Percentiles rank a stretch among this genome's conserved stretches.
phyloP scores from a whole-genome alignment of 108 stramenopile genomes.

The Stephanodiscus triporus region DNA sequence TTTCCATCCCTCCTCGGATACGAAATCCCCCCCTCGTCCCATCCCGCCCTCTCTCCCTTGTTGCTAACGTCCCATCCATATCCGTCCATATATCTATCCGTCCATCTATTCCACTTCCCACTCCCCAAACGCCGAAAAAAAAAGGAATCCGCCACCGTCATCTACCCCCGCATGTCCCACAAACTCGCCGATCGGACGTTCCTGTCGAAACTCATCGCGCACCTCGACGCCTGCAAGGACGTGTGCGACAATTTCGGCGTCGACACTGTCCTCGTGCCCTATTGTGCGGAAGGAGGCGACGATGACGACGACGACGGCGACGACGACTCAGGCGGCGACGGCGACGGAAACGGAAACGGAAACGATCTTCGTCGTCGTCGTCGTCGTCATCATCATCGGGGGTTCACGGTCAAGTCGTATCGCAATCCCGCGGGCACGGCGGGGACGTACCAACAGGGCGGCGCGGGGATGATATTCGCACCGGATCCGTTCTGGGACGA shows the following conservation, averaged over 20 bases:
- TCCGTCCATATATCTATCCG: no score
- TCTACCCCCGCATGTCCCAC: conserved; percentile 72
- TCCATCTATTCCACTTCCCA: no score
- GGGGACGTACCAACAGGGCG: conserved; percentile 27
- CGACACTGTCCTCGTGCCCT: conserved; percentile 65
- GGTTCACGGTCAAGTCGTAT: conserved; percentile 79
- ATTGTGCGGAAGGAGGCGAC: conserved; percentile 14
- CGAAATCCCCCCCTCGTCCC: no score
- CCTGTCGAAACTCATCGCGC: conserved; percentile 68
- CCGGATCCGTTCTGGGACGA: conserved; percentile 91
- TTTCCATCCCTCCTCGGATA: no score
- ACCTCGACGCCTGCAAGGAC: conserved; percentile 88
- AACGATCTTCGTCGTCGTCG: no score
- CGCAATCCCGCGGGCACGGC: conserved; percentile 56
- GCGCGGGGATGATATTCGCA: conserved; percentile 62
- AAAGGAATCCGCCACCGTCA: conserved; percentile 63
- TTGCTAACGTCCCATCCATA: no score
- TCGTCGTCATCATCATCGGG: conserved; percentile 15
- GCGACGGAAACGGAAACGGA: conserved; percentile 24
- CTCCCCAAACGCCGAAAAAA: no score
- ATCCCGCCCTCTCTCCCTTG: no score
- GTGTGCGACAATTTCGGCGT: conserved; percentile 86
- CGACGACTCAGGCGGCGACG: conserved; percentile 13
- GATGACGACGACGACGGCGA: conserved; percentile 39
- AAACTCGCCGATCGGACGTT: conserved; percentile 54